Evolutionary conservation across 441 rosid species (phyloP), one percentile per base, ranked within the genome.

Genomic region (Euphorbia corollata): DNA sequence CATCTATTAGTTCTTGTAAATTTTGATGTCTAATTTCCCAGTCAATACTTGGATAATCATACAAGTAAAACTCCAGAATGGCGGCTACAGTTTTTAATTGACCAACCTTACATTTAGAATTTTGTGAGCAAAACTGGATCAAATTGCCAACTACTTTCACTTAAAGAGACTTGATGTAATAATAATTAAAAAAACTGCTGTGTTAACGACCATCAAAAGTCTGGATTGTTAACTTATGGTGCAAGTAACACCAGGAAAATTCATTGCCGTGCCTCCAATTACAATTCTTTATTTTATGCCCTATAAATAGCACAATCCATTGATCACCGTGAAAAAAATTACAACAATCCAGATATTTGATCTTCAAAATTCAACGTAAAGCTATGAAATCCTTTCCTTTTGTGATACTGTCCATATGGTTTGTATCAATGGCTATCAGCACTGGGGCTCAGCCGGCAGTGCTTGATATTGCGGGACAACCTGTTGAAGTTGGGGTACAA

Each of bases 361-460:
- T 50, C 54, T 50, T 50, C 1, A 11, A 23, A 11, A 56, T 22
- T 15, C 23, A 2, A 6, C 32, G 11, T 24, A 8, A 13, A 56
- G 8, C 54, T 27, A 65, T 65, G 69, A 65, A 38, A 36, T 53
- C 51, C 1, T 3, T 54, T 19, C 24, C 61, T 8, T 38, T 19
- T 8, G 0, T 38, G 3, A 56, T 23, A 15, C 39, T 66, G 8
- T 34, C 16, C 18, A 8, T 66, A 19, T 66, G 69, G 53, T n/a
- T 50, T 16, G 19, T 64, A 50, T 9, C 56, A 7, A 22, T 54
- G 51, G 47, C 27, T 41, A 5, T 38, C 22, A 15, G 20, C 57
- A 22, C 15, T 1, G 20, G 9, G 19, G 69, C 61, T 12, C 61
- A 54, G 61, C 69, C 61, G 15, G 36, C 69, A 16, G 69, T 65